Evolutionary conservation across 2,329 filamentous ascomycete genomes (phyloP), one percentile per base, ranked within the genome.

Genomic region (Aspergillus sp.): DNA sequence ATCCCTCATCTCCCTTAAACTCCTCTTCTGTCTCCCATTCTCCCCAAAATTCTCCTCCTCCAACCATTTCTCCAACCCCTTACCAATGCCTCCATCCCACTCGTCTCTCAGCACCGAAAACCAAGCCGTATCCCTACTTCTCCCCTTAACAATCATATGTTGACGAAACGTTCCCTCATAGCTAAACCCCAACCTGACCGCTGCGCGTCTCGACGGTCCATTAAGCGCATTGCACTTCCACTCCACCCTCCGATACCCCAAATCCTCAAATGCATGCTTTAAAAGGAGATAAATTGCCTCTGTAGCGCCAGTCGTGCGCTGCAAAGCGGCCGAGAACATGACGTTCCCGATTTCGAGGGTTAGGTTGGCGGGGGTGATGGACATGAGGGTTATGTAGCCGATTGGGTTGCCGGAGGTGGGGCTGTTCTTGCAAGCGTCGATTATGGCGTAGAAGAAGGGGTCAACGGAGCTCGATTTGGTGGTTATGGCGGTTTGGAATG

Each of bases 211-310:
- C 41, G 79, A 82, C 0, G 74, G 68, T 32, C 55, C 67, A 57
- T 85, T 85, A 9, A 81, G 64, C 13, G 70, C 54, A 58, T 85
- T 75, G 46, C 79, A 81, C 56, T 85, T 85, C 82, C 83, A 85
- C 60, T 84, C 81, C 3, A 83, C 74, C 6, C 82, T 69, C 3
- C 75, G 62, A 58, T 80, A 82, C 0, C 75, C 72, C 19, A 84
- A 59, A 2, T 72, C 69, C 3, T 78, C 74, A 53, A 85, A 79
- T 0, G 74, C 73, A 47, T 80, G 69, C 33, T 67, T 66, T 39
- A 79, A 70, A n/a, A 83, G 60, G 1, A 85, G 65, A 50, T 77
- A 83, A 51, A 79, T 71, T 0, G 74, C 72, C 59, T 85, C 82
- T 0, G 81, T 85, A 0, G 80, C 76, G 5, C 70, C 73, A 0